Percentiles rank a stretch among this genome's conserved stretches.
Conservation (phyloP, 2,329 filamentous ascomycete genomes). For the Sporothrix luriei region DNA sequence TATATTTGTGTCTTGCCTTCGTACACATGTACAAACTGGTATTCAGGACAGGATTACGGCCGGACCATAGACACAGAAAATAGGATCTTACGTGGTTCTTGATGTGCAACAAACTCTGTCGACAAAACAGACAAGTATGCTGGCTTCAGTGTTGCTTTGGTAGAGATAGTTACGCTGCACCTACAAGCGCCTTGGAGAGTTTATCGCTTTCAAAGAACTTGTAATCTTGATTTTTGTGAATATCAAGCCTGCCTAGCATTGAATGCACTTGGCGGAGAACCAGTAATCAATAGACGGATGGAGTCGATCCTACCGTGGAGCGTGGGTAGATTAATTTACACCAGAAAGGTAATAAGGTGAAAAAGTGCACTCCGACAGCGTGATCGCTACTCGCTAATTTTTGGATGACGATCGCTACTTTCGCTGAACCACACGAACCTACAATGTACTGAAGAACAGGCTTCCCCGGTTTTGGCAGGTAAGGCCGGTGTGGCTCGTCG, state of each 20-base stretch:
- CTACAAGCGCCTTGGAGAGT: not conserved
- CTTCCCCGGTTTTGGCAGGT: constrained; percentile 10
- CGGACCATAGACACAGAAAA: not conserved
- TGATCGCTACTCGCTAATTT: constrained; percentile 10
- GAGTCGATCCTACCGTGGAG: not conserved
- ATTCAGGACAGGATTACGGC: not conserved
- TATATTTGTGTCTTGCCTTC: not conserved
- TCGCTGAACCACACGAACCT: not conserved
- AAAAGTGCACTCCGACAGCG: not conserved
- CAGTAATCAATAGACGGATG: not conserved
- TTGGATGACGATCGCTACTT: not conserved
- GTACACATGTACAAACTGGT: not conserved
- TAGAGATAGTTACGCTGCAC: too few relatives aligned
- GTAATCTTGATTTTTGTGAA: not conserved
- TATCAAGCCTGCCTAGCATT: not conserved
- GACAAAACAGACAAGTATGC: not conserved
- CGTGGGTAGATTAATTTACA: constrained; percentile 8
- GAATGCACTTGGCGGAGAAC: not conserved
- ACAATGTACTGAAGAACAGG: not conserved
- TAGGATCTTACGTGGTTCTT: not conserved
- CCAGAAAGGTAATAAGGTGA: too few relatives aligned
- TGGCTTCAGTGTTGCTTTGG: not conserved
- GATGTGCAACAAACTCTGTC: too few relatives aligned
- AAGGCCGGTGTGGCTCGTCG: not conserved
- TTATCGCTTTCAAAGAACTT: constrained; percentile 1